Base-by-base conservation (phyloP, 2,329 filamentous ascomycete genomes). In the Aspergillus luchuensis region DNA sequence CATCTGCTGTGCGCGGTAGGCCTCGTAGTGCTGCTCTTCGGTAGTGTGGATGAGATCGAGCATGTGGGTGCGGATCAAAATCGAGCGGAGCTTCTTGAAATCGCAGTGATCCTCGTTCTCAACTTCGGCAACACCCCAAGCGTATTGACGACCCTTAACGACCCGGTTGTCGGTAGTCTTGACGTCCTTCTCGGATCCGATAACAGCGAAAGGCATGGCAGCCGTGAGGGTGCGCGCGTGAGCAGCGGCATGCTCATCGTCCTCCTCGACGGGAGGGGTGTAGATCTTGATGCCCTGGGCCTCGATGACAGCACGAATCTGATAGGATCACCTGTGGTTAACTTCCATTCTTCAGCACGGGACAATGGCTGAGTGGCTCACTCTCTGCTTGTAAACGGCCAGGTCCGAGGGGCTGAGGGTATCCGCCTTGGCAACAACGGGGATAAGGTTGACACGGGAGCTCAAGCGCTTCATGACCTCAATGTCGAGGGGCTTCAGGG, bases 31-130 rank as follows among this genome's bases (percentile, higher is more conserved):
- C 73, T 92, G 89, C 85, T 99, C 95, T 82, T 99, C 95, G 70
- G 95, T 99, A 66, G 96, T 99, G 85, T 99, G 95, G 78, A 99
- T 99, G 67, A 99, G 90, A 78, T 99, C 95, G 73, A 99, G 88
- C 95, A 99, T 99, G 85, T 99, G 95, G 54, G 94, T 97, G 79
- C 95, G 92, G 84, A 99, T 98, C 69, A 99, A 86, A 74, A 99
- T 98, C 52, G 94, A 97, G 73, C 95, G 93, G 66, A 99, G 90
- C 86, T 99, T 99, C 90, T 99, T 99, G 86, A 99, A 99, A 81
- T 99, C 95, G 82, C 95, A 99, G 86, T 99, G 95, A 77, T 99
- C 95, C 82, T 99, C 95, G 77, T 99, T 99, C 86, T 99, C 95
- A 56, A 99, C 95, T 81, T 99, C 95, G 64, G 95, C 95, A 72